These are phyloP conservation scores for Blakeslea trispora DNA, from an alignment of 371 early-diverging fungal genomes.

Conservation along the genomic window DNA sequence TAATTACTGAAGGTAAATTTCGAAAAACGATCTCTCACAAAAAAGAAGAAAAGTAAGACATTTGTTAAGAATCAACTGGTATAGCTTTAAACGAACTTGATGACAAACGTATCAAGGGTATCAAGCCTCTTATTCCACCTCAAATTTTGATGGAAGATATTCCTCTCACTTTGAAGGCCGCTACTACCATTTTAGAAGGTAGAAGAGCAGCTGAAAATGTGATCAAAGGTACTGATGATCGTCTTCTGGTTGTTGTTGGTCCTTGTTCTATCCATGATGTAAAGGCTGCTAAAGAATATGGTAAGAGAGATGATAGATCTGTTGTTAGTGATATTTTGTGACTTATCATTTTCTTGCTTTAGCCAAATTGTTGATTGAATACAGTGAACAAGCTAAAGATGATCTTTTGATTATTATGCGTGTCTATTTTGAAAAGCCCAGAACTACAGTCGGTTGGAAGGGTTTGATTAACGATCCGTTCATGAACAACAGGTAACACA, in stretches of 20 bases:
- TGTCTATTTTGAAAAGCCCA: slow-evolving; percentile 94
- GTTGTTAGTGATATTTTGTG: too few relatives aligned
- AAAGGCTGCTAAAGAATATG: slow-evolving; percentile 86
- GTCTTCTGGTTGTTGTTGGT: slow-evolving; percentile 79
- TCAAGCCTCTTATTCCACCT: slow-evolving; percentile 93
- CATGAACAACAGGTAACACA: slow-evolving; percentile 55
- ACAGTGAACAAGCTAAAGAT: slow-evolving; percentile 59
- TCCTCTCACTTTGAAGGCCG: slow-evolving; percentile 63
- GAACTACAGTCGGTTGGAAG: slow-evolving; percentile 95
- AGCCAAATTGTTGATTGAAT: slow-evolving; percentile 54
- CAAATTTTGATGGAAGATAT: slow-evolving; percentile 93
- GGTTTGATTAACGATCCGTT: slow-evolving; percentile 84
- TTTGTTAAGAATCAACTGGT: too few relatives aligned
- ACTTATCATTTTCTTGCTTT: background rate
- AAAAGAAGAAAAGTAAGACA: too few relatives aligned
- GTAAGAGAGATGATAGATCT: too few relatives aligned
- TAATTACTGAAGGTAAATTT: slow-evolving; percentile 35
- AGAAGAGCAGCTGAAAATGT: slow-evolving; percentile 68
- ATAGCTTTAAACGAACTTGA: slow-evolving; percentile 89
- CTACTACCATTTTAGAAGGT: slow-evolving; percentile 53
- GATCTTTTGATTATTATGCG: slow-evolving; percentile 89
- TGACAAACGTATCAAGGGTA: slow-evolving; percentile 86
- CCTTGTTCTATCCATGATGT: slow-evolving; percentile 95
- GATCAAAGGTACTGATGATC: slow-evolving; percentile 75
- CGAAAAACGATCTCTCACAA: too few relatives aligned